A percentile compares a stretch with the other conserved stretches of the same genome.
Conservation (phyloP, 495 filamentous ascomycete genomes). For the Trichoderma asperelloides region DNA sequence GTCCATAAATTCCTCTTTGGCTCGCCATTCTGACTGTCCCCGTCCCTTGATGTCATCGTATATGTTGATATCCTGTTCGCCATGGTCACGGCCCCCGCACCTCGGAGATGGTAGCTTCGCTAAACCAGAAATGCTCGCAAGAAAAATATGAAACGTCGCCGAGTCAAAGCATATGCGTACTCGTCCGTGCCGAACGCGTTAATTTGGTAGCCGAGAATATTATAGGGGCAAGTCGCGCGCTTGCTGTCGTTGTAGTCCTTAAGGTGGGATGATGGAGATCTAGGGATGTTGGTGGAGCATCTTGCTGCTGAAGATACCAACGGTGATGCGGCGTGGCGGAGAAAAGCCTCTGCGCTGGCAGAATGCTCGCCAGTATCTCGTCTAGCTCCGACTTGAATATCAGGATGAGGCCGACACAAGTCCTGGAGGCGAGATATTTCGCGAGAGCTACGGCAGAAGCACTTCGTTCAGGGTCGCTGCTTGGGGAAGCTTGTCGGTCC, state of each 20-base stretch:
- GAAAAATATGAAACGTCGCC: not conserved
- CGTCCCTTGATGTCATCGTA: slow-evolving; percentile 37
- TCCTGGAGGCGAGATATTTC: not conserved
- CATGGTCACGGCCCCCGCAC: not conserved
- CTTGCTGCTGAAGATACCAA: not conserved
- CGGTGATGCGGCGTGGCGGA: not conserved
- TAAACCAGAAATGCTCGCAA: not conserved
- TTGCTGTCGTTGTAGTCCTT: not conserved
- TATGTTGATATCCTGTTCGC: slow-evolving; percentile 47
- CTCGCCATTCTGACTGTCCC: slow-evolving; percentile 51
- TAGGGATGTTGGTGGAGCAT: slow-evolving; percentile 6
- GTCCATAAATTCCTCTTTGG: slow-evolving; percentile 89
- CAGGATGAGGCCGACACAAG: not conserved
- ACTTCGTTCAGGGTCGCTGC: not conserved
- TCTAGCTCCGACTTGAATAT: not conserved
- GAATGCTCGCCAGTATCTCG: not conserved
- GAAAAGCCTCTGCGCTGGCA: not conserved
- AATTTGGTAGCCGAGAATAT: not conserved
- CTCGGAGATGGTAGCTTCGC: not conserved
- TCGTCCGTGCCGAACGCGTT: not conserved
- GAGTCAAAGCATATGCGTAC: not conserved
- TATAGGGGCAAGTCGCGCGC: not conserved
- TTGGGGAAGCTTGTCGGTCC: not conserved
- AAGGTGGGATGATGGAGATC: not conserved
- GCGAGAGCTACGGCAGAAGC: not conserved